Conservation (phyloP, 164 flowering plant species). For the Magnolia sinica region DNA sequence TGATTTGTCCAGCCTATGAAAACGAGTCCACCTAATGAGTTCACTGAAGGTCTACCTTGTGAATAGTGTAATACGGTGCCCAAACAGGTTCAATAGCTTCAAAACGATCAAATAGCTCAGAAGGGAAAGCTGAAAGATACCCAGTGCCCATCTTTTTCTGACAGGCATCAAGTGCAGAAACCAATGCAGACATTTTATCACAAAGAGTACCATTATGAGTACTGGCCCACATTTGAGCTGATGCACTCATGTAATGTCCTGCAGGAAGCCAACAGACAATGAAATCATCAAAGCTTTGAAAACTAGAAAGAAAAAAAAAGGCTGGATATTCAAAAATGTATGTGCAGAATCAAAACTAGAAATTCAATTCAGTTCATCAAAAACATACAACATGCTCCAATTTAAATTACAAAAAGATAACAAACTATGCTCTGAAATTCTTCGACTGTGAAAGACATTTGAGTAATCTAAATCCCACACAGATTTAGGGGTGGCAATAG, state of each 20-base stretch:
- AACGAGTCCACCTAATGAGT: not conserved
- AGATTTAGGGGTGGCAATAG: not conserved
- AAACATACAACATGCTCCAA: not conserved
- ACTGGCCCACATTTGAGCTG: slow-evolving; percentile 94
- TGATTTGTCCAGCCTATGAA: not conserved
- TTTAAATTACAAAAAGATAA: not conserved
- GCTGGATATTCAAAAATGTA: not conserved
- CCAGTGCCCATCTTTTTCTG: slow-evolving; percentile 76
- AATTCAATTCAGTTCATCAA: not conserved
- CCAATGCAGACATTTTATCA: slow-evolving; percentile 62
- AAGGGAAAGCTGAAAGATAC: slow-evolving; percentile 90
- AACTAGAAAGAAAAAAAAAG: not conserved
- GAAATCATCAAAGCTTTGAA: not conserved
- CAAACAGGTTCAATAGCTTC: slow-evolving; percentile 79
- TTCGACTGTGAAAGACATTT: not conserved
- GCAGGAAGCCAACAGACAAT: slow-evolving; percentile 16
- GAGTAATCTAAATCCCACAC: not conserved
- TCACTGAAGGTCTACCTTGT: slow-evolving; percentile 54
- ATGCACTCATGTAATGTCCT: slow-evolving; percentile 93
- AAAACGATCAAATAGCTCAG: slow-evolving; percentile 73
- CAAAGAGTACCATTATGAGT: slow-evolving; percentile 61
- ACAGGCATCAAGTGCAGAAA: slow-evolving; percentile 61
- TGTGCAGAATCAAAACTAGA: not conserved
- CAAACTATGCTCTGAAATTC: not conserved
- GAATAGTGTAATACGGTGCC: slow-evolving; percentile 99